These are phyloP conservation scores for Pseudotulostoma volvatum DNA, from an alignment of 495 filamentous ascomycete genomes.

Conservation along the genomic window DNA sequence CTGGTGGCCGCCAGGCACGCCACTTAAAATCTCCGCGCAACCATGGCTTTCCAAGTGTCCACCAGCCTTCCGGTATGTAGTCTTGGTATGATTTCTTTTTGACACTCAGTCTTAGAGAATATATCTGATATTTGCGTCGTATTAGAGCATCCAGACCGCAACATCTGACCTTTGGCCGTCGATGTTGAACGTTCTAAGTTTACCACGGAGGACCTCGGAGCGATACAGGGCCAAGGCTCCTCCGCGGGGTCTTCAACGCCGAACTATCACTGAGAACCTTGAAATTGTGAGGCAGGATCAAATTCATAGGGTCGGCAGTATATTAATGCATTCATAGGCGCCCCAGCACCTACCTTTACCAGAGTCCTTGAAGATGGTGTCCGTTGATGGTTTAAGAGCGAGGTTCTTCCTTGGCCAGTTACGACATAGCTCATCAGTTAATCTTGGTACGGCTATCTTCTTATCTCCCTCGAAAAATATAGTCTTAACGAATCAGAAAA, in stretches of 20 bases:
- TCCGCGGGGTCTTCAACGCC: too few species aligned
- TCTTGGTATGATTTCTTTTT: background rate
- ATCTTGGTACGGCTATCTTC: background rate
- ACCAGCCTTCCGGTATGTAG: constrained; percentile 23
- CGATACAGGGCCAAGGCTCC: too few species aligned
- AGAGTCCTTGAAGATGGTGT: constrained; percentile 14
- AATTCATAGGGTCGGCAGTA: too few species aligned
- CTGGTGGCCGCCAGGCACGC: constrained; percentile 19
- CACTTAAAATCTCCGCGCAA: constrained; percentile 24
- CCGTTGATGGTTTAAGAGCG: constrained; percentile 14
- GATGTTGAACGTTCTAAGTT: constrained; percentile 23
- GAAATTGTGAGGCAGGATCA: too few species aligned
- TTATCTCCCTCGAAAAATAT: background rate
- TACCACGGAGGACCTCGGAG: constrained; percentile 20
- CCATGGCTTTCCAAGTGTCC: constrained; percentile 34
- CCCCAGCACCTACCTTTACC: constrained; percentile 9
- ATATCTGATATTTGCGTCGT: background rate
- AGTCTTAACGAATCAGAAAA: background rate
- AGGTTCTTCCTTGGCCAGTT: constrained; percentile 6
- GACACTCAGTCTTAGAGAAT: background rate
- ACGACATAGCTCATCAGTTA: background rate
- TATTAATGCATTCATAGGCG: constrained; percentile 6
- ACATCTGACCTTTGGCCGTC: constrained; percentile 30
- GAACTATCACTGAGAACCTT: too few species aligned
- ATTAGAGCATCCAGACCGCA: constrained; percentile 22